Evolutionary conservation across 164 flowering plant genomes (phyloP).

Genomic region (Macadamia integrifolia): DNA sequence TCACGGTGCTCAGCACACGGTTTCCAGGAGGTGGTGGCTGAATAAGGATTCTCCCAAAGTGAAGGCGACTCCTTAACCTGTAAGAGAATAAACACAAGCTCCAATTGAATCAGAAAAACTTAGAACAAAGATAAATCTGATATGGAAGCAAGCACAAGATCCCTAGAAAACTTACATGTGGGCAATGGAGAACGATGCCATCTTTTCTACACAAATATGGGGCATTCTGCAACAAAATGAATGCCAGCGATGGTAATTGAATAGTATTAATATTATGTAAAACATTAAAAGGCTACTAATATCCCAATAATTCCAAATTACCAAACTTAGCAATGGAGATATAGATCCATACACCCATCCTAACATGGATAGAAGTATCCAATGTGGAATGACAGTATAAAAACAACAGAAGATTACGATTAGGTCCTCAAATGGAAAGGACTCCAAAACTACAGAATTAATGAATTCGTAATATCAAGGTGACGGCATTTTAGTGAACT

Average conservation of each 20-base stretch:
- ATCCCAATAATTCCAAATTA: neutral
- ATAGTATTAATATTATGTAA: neutral
- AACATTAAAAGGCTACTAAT: neutral
- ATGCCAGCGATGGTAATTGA: neutral
- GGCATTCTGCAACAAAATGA: slow-evolving; percentile 50
- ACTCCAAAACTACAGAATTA: neutral
- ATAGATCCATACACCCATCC: neutral
- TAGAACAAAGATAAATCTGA: slow-evolving; percentile 1
- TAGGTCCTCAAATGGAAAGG: neutral
- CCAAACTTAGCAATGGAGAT: neutral
- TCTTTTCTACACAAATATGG: slow-evolving; percentile 92
- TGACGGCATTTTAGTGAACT: neutral
- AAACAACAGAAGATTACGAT: neutral
- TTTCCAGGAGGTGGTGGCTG: slow-evolving; percentile 96
- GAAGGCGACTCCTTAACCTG: slow-evolving; percentile 92
- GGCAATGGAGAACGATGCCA: slow-evolving; percentile 81
- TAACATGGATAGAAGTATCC: neutral
- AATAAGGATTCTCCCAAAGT: slow-evolving; percentile 91
- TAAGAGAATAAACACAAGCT: neutral
- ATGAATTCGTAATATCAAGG: neutral
- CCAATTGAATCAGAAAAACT: neutral
- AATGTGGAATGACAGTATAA: neutral
- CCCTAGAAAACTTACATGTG: slow-evolving; percentile 49
- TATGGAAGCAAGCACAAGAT: neutral
- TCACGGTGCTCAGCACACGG: slow-evolving; percentile 86